A percentile compares a stretch with the other conserved stretches of the same genome.
These are phyloP conservation scores for Phytophthora brassicae DNA, from an alignment of 352 stramenopile genomes.

Conservation along the genomic window DNA sequence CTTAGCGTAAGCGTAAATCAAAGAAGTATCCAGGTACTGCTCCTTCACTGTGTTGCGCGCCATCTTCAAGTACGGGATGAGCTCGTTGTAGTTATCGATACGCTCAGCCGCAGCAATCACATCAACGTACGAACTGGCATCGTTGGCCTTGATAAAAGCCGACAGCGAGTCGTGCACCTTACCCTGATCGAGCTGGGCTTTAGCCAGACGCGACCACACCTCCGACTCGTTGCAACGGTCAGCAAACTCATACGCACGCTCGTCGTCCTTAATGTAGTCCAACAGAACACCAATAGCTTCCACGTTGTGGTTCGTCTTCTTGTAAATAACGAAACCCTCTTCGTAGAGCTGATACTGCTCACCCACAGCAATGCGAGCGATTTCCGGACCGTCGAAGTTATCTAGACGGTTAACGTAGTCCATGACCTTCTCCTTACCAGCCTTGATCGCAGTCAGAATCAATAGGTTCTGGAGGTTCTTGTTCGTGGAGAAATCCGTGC, in stretches of 20 bases:
- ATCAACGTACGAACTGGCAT: conserved; percentile 96
- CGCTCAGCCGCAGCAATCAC: conserved; percentile 97
- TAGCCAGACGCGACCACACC: conserved; percentile 99
- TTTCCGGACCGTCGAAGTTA: conserved; percentile 99
- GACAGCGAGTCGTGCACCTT: conserved; percentile 97
- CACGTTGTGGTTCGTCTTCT: conserved; percentile 98
- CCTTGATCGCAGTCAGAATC: conserved; percentile 99
- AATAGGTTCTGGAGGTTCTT: conserved; percentile 99
- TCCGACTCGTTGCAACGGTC: conserved; percentile 98
- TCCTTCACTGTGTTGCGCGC: conserved; percentile 99
- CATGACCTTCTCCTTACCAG: conserved; percentile 97
- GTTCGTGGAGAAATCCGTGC: conserved; percentile 99
- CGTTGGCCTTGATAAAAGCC: conserved; percentile 99
- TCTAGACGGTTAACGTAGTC: conserved; percentile 99
- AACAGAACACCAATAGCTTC: conserved; percentile 92
- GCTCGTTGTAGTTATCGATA: conserved; percentile 95
- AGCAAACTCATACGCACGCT: conserved; percentile 98
- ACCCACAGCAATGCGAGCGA: conserved; percentile 98
- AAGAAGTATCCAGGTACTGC: conserved; percentile 98
- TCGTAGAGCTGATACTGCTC: conserved; percentile 99
- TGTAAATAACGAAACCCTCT: conserved; percentile 99
- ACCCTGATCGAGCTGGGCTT: conserved; percentile 97
- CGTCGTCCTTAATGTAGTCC: conserved; percentile 97
- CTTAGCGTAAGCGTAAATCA: conserved; percentile 99
- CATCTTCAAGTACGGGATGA: conserved; percentile 99